Evolutionary conservation across 495 filamentous ascomycete species (phyloP).

Genomic region (Neurospora africana): DNA sequence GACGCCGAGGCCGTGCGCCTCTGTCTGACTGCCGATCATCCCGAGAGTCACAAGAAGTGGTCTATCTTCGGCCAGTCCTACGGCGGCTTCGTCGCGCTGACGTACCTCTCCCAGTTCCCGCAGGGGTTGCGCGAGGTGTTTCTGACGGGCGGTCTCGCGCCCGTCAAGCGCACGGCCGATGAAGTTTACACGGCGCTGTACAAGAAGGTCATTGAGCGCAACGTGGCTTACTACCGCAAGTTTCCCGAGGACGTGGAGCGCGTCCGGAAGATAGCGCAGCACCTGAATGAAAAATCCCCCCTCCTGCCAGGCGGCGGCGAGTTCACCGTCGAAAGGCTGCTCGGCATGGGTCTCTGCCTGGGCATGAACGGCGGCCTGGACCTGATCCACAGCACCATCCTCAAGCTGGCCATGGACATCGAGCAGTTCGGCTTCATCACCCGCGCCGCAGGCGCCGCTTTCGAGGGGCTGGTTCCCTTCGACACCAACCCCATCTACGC

Average conservation of each 20-base stretch:
- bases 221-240: slow-evolving; percentile 71
- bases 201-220: slow-evolving; percentile 51
- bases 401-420: slow-evolving; percentile 58
- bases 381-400: slow-evolving; percentile 56
- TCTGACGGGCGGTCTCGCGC: slow-evolving; percentile 70
- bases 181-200: slow-evolving; percentile 65
- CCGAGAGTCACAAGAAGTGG: slow-evolving; percentile 68
- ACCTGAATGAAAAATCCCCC: slow-evolving; percentile 47
- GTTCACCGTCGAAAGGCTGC: slow-evolving; percentile 59
- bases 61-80: slow-evolving; percentile 79
- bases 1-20: slow-evolving; percentile 81
- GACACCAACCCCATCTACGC: slow-evolving; percentile 75
- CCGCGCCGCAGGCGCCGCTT: slow-evolving; percentile 49
- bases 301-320: slow-evolving; percentile 53
- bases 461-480: slow-evolving; percentile 56
- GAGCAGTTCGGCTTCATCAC: slow-evolving; percentile 62
- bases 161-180: slow-evolving; percentile 59
- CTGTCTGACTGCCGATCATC: slow-evolving; percentile 58
- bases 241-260: slow-evolving; percentile 71
- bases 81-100: slow-evolving; percentile 73
- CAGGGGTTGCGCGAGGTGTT: slow-evolving; percentile 74
- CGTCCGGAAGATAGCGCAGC: slow-evolving; percentile 54
- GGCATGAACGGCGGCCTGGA: slow-evolving; percentile 70
- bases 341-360: slow-evolving; percentile 65
- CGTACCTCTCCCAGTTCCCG: slow-evolving; percentile 73